Base-by-base conservation (phyloP, 2,329 filamentous ascomycete genomes). In the Clathrospora elynae region DNA sequence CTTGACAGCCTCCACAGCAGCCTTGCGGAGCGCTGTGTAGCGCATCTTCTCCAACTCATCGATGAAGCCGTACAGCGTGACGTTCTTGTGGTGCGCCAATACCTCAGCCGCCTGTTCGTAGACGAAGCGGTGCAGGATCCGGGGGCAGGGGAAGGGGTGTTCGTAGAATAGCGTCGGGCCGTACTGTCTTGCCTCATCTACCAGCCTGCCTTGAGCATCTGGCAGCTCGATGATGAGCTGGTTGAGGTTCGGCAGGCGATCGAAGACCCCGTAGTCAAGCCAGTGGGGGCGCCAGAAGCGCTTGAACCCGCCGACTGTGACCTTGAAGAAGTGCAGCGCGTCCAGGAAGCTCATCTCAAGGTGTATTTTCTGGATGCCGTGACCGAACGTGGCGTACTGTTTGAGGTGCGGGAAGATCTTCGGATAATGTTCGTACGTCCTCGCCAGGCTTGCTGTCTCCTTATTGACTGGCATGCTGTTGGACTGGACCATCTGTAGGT, bases 241-340 rank as follows among this genome's bases (percentile, higher is more conserved):
- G 5, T 57, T 57, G 5, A 68, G 43, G 16, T 38, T 4, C 1
- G 60, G 61, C 2, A 67, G 32, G 3, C 39, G 39, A 4, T 61
- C 49, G 14, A 67, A 54, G 2, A 61, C 34, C 3, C 59, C 44
- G 31, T 47, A 62, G 1, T 49, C 57, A 0, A 52, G 12, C 3
- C 19, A 22, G 3, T 20, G 17, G 0, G 19, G 2, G 1, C 22
- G 32, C 17, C 35, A 30, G 12, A 48, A 48, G 1, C 31, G 36
- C 2, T 48, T 25, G 14, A 64, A 57, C 2, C 42, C 46, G 1
- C 50, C 51, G 2, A 13, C 25, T 1, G 41, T 44, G 5, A 67
- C 57, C 11, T 58, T 51, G 49, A 67, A 66, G 49, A 68, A 68
- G 22, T 57, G 54, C 10, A 67, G 42, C 12, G 19, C 46, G 0